phyloP scores from a whole-genome alignment of 345 rosid species.

The Geranium rotundifolium region DNA sequence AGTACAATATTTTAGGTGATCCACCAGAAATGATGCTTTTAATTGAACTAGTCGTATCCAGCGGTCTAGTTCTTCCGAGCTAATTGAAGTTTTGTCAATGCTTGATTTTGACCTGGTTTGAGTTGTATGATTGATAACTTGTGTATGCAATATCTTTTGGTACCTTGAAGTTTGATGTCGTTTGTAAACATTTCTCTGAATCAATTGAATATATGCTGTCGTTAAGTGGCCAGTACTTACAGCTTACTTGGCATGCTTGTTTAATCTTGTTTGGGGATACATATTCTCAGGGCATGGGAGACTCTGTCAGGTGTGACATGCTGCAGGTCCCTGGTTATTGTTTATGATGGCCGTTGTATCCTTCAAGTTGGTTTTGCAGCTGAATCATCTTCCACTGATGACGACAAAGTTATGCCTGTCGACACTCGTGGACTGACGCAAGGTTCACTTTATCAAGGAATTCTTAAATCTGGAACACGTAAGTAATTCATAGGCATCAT shows the following conservation, averaged over 20 bases:
- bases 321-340: conserved; percentile 60
- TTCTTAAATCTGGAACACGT: conserved; percentile 69
- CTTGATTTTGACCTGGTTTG: background rate
- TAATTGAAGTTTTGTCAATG: background rate
- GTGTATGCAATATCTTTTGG: background rate
- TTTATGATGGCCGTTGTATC: conserved; percentile 45
- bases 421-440: conserved; percentile 49
- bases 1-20: too few relatives aligned
- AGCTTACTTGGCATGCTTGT: background rate
- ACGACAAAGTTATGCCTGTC: conserved; percentile 27
- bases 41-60: background rate
- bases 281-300: conserved; percentile 64
- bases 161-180: background rate
- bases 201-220: background rate
- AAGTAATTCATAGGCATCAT: conserved; percentile 16
- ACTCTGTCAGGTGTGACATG: conserved; percentile 57
- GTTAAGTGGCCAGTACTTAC: background rate
- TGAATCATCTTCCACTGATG: conserved; percentile 31
- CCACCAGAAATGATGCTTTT: background rate
- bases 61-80: background rate
- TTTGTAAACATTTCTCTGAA: background rate
- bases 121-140: background rate
- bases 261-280: conserved; percentile 5
- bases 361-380: conserved; percentile 75
- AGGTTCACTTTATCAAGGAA: conserved; percentile 60